Evolutionary conservation across 768 basidiomycete species (phyloP).

Genomic region (Boletus speciosus): DNA sequence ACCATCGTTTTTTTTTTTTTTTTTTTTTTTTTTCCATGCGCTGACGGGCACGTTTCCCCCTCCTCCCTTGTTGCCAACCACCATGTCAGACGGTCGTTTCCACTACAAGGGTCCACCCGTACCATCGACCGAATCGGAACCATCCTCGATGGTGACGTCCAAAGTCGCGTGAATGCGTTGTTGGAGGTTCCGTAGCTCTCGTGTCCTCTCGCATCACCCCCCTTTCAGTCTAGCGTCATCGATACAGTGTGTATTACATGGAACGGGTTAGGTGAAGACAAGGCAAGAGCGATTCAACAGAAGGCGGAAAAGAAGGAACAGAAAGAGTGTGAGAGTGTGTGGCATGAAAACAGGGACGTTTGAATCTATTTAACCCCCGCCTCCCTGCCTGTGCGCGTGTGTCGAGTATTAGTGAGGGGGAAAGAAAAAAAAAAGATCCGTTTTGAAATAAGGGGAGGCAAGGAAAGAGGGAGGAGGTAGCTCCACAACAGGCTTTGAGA

Average conservation of each 20-base stretch:
- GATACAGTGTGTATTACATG: no score
- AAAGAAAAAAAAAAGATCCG: not conserved
- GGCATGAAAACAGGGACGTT: no score
- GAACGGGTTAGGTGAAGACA: no score
- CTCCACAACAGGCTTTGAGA: not conserved
- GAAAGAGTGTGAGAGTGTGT: not conserved
- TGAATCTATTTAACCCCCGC: not conserved
- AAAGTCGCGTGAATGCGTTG: constrained; percentile 7
- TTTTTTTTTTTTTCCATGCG: constrained; percentile 18
- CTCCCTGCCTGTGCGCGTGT: not conserved
- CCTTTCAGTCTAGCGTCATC: no score
- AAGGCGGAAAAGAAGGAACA: not conserved
- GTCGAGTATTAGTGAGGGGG: not conserved
- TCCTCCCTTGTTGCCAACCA: not conserved
- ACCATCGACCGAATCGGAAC: constrained; percentile 15
- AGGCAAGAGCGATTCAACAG: no score
- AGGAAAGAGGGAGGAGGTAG: not conserved
- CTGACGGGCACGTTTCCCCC: not conserved
- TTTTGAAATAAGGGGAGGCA: not conserved
- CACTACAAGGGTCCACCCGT: constrained; percentile 45
- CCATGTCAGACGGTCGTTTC: constrained; percentile 37
- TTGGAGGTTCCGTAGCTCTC: no score
- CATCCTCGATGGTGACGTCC: not conserved
- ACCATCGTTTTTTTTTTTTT: no score
- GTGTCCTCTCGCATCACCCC: no score